A percentile compares a stretch with the other conserved stretches of the same genome.
Evolutionary conservation across 306 rosid species (phyloP).

Genomic region (Vigna nakashimae): DNA sequence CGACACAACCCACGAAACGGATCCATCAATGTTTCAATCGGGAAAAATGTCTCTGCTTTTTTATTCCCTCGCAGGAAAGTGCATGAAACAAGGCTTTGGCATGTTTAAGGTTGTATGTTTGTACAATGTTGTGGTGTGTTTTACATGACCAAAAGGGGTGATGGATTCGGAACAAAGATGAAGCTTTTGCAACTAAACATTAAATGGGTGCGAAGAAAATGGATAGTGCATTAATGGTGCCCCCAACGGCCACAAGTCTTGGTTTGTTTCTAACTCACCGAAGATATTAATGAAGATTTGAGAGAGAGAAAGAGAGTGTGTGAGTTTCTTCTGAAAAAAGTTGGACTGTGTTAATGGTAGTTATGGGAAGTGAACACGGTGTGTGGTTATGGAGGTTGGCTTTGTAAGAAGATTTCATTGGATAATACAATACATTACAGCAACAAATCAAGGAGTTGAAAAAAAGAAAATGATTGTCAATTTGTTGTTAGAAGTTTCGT

Average conservation of each 20-base stretch:
- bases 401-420: not conserved
- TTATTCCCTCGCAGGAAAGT: not conserved
- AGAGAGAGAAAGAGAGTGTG: not conserved
- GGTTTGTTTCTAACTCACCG: conserved; percentile 54
- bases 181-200: conserved; percentile 20
- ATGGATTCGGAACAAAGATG: not conserved
- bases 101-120: conserved; percentile 33
- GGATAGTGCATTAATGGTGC: conserved; percentile 47
- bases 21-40: conserved; percentile 23
- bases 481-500: conserved; percentile 41
- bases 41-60: conserved; percentile 17
- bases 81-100: conserved; percentile 27
- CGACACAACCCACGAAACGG: conserved; percentile 38
- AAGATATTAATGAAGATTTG: conserved; percentile 33
- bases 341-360: conserved; percentile 28
- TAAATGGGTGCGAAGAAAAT: conserved; percentile 41
- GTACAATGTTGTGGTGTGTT: not conserved
- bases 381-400: not conserved
- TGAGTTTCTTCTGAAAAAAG: not conserved
- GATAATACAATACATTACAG: not conserved
- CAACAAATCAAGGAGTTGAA: not conserved
- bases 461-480: not conserved
- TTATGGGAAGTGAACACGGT: not conserved
- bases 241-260: conserved; percentile 41
- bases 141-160: not conserved